Base-by-base conservation (phyloP, 768 basidiomycete genomes). In the Lepiota subincarnata region DNA sequence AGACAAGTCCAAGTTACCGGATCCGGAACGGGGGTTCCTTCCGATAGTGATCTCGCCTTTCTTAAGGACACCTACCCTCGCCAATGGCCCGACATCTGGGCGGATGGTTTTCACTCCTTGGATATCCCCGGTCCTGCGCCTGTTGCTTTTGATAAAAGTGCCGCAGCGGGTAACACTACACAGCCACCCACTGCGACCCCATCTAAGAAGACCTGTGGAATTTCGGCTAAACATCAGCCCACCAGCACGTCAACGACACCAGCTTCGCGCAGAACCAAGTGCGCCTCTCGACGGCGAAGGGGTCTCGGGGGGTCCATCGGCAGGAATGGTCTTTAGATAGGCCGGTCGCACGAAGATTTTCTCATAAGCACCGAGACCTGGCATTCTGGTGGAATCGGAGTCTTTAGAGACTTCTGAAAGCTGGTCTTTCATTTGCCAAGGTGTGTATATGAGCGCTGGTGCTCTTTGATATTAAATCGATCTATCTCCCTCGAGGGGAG, bases 1-100 rank as follows among this genome's bases (percentile, higher is more conserved):
- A 71, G 71, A 4, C 70, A 73, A 63, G 53, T 73, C 52, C 64
- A 66, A 18, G 67, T 74, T 19, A 70, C 62, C 58, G 71, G 73
- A 24, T 60, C 68, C 58, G 72, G 72, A 49, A 69, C 66, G 26
- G 63, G 66, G n/a, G 51, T 62, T 16, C 69, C 73, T 50, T 68
- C 70, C 26, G 59, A 60, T 50, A 58, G 56, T 47, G 69, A 73
- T 51, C 56, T 71, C 44, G 68, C 69, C 50, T 62, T 64, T 22
- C 72, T 75, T 61, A 67, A 70, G 50, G 63, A 60, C 28, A 55
- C 72, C 19, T 73, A 73, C 55, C 50, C 59, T 20, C 64, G 59
- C 24, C 59, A 44, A 18, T 73, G 66, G 59, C 71, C 73, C 48
- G 59, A 73, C 57, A 72, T 73, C 43, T 71, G 69, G 51, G 24